Base-by-base conservation (phyloP, 1,284 basidiomycete genomes). In the Malassezia caprae region DNA sequence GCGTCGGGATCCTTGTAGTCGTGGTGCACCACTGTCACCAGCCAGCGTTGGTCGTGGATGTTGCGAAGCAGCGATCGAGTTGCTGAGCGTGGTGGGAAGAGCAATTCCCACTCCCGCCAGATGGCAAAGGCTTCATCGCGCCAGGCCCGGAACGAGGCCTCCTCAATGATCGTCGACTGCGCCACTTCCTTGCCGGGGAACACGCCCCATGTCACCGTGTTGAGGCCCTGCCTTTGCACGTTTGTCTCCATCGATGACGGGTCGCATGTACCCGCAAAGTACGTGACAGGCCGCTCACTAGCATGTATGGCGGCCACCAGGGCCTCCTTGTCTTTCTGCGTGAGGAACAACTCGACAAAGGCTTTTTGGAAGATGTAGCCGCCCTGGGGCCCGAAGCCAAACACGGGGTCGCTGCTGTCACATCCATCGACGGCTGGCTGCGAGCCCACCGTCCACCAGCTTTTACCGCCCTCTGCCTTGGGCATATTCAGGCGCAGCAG, bases 351-450 rank as follows among this genome's bases (percentile, higher is more conserved):
- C 76, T 99, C 93, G 6, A 96, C 90, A 72, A 96, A 99, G 4
- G 86, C 82, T 76, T 99, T 99, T 76, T 99, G 94, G 77, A 88
- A 98, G 12, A 98, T 86, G 76, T 90, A 91, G 4, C 93, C 93
- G 10, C 83, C 84, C 44, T 80, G 79, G 6, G 93, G 94, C 5
- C 93, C 93, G 84, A 93, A 98, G 1, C 93, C 94, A 58, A 91
- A 83, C 0, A 86, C 77, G 12, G 82, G 79, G 70, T 74, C 72
- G 11, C 58, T 59, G 17, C 64, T 68, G 8, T 62, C 55, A n/a
- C 63, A 62, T 0, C 68, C 72, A 40, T 71, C 70, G 0, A 72
- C 64, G 0, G 68, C 69, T 1, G 94, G 93, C 75, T 98, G 94
- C 17, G 90, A 96, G 8, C 90, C 90, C 24, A 98, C 88, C 3